Base-by-base conservation (phyloP, 2,329 filamentous ascomycete genomes). In the Cryphonectria parasitica region DNA sequence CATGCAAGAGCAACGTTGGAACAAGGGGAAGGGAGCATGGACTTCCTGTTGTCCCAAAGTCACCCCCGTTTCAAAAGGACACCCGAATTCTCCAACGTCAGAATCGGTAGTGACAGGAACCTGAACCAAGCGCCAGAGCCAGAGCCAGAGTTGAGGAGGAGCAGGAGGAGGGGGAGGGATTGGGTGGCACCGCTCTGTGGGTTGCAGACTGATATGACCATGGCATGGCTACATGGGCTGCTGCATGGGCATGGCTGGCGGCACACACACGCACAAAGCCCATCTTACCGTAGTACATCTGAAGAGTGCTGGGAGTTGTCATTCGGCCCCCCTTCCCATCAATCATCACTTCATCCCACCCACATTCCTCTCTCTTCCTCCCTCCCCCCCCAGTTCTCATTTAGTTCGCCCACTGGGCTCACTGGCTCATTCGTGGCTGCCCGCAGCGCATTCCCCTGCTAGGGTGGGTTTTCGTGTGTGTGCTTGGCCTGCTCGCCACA, bases 401-500 rank as follows among this genome's bases (percentile, higher is more conserved):
- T 17, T 60, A 28, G 56, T 28, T 60, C 58, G 58, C 34, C 58
- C 34, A n/a, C 58, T 61, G 58, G 58, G 31, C 58, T 58, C 54
- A 31, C 28, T 31, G 56, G 28, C 56, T 56, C 52, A 6, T 56
- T 19, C 58, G 34, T 61, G 58, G 31, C 58, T 25, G 52, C 25
- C 25, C 52, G 31, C 43, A 28, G 25, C n/a, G 3, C 52, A 28
- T 28, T 56, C 52, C 58, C 58, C 58, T 61, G 58, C 58, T 39
- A 61, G 34, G 64, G 36, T 25, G 43, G 58, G 64, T 52, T n/a
- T 66, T 34, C 34, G 45, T 49, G 5, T 49, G 25, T 36, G 43
- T 58, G 64, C 64, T 34, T 66, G 45, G 36, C 49, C 31, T 61
- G 34, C 28, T 64, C 60, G 66, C 66, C 66, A 68, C 66, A 56